Base-by-base conservation (phyloP, 1,284 basidiomycete genomes). In the Leccinum pallidistipes region DNA sequence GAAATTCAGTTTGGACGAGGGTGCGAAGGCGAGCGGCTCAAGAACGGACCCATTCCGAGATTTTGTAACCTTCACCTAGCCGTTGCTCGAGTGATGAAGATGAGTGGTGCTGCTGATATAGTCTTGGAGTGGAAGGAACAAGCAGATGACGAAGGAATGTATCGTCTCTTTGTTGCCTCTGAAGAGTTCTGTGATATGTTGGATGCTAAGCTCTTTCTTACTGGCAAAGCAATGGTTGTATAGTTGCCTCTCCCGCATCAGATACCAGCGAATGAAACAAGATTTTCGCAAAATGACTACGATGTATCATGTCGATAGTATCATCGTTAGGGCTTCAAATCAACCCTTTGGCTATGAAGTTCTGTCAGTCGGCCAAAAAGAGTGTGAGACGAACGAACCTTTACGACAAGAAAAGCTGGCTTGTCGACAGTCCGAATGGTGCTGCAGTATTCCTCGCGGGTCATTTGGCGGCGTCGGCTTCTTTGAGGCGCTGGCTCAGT, bases 401-500 rank as follows among this genome's bases (percentile, higher is more conserved):
- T 21, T 21, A 21, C 21, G 88, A 75, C 97, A 98, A 0, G 96
- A 97, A 76, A 98, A 99, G 9, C 93, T 95, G 0, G 97, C 97
- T 76, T 98, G 95, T 58, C 97, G 86, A 78, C 96, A 98, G 71
- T 98, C 95, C 1, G 95, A 95, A 74, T 98, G 98, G 72, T 97
- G 95, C 64, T 96, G 92, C n/a, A n/a, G 73, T 98, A 98, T 71
- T 98, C 95, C 72, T 98, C 95, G 65, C 93, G 83, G 1, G 95
- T 97, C 97, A 98, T 98, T 76, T 24, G 86, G 56, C 94, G 85
- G 0, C 94, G 74, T 98, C 96, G 4, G 95, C 95, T 83, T 96
- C 94, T 86, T 92, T 91, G 60, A 94, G 80, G 12, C 95, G 85
- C 70, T 91, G 88, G 24, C 27, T 27, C 24, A 24, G 3, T 24